These are phyloP conservation scores for Ambrosia artemisiifolia DNA, from an alignment of 129 eudicot genomes.

Conservation along the genomic window DNA sequence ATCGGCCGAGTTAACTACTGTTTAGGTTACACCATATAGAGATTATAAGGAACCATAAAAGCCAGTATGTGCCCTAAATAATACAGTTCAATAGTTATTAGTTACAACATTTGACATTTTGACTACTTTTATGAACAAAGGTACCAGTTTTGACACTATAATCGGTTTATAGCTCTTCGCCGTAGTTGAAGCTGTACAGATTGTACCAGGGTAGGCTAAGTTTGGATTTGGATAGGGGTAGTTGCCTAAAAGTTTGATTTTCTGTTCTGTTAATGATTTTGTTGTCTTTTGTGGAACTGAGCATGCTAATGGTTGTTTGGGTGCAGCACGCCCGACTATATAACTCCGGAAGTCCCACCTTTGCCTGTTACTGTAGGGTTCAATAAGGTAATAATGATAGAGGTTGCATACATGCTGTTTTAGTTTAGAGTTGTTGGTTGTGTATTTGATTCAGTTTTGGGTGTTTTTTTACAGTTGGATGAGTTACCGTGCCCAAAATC, in stretches of 20 bases:
- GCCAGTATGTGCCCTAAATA: too few relatives aligned
- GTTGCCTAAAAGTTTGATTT: not conserved
- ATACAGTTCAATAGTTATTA: too few relatives aligned
- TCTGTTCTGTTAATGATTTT: not conserved
- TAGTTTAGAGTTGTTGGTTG: not conserved
- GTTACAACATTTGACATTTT: too few relatives aligned
- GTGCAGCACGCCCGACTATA: conserved; percentile 93
- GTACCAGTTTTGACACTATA: too few relatives aligned
- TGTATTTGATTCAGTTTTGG: not conserved
- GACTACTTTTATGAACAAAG: too few relatives aligned
- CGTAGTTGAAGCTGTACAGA: not conserved
- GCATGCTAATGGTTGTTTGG: not conserved
- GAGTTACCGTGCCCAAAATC: conserved; percentile 64
- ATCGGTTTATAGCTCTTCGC: too few relatives aligned
- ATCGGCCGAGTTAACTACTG: too few relatives aligned
- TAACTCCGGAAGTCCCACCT: conserved; percentile 69
- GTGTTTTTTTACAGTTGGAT: conserved; percentile 37
- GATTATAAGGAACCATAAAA: too few relatives aligned
- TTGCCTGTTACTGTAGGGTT: conserved; percentile 33
- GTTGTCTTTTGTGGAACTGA: too few relatives aligned
- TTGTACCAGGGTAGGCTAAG: not conserved
- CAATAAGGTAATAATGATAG: conserved; percentile 38
- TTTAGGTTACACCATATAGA: too few relatives aligned
- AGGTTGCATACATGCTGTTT: not conserved
- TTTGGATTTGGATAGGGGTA: not conserved